Evolutionary conservation across 805 yeast species (phyloP), one percentile per base, ranked within the genome.

Genomic region (Kodamaea neixiangensis): DNA sequence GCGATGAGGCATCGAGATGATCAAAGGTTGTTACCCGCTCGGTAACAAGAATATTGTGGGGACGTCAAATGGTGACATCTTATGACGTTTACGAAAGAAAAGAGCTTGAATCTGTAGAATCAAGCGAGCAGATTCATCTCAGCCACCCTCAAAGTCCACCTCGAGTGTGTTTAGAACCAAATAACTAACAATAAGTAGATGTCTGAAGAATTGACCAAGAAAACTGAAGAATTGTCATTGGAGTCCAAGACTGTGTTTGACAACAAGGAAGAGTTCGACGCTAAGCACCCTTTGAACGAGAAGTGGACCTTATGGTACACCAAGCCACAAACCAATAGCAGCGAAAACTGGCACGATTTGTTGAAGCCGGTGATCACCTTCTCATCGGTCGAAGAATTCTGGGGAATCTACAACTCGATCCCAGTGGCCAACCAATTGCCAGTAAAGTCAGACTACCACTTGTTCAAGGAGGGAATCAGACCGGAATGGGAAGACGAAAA

Each of bases 241-340:
- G 75, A 71, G 52, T 52, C 61, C 59, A 66, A 69, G 62, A 82
- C 88, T 44, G 83, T 82, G 49, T 79, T 85, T 60, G 79, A 81
- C 63, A 75, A 76, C 58, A 75, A 78, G 62, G 83, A 81, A 59
- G 84, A 83, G 58, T 86, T 88, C 71, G 80, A 79, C 53, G 87
- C 85, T 53, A 85, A 85, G 67, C 99, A 94, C 71, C 97, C 97
- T 47, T 83, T 93, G 63, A 86, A 89, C 73, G 81, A 86, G 65
- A 83, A 81, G 71, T 93, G 97, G 97, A 90, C 98, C 18, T 81
- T 93, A 65, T 93, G 99, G 99, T 94, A 90, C 80, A 89, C 96
- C 53, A 91, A 91, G 76, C 98, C 99, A 54, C 85, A 89, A 54
- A 82, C 84, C 54, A 87, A 85, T 65, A 78, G 77, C 58, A 76